Evolutionary conservation across 2,329 filamentous ascomycete genomes (phyloP).

Genomic region (Parasarocladium wereldwijsianum): DNA sequence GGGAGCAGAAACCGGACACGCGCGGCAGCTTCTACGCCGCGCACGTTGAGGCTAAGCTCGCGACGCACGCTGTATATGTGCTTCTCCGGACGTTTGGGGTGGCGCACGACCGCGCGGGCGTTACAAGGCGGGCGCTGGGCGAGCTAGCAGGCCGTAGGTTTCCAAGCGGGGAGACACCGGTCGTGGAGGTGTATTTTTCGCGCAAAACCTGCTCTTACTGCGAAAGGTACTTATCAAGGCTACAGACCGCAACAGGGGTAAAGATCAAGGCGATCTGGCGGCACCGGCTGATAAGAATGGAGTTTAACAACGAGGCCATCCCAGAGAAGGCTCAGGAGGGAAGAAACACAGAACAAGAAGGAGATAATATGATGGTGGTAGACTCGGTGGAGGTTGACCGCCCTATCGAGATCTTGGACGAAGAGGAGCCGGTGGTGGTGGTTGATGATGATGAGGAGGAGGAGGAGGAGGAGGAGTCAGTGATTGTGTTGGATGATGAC

Average conservation of each 20-base stretch:
- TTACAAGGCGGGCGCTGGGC: constrained; percentile 10
- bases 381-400: background rate
- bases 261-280: constrained; percentile 13
- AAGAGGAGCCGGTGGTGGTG: background rate
- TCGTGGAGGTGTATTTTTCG: constrained; percentile 21
- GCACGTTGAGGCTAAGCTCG: constrained; percentile 26
- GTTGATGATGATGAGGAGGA: background rate
- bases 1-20: constrained; percentile 1
- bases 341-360: background rate
- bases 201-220: constrained; percentile 17
- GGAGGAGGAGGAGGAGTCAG: background rate
- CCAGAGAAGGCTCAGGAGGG: background rate
- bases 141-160: constrained; percentile 11
- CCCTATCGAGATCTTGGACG: constrained; percentile 1
- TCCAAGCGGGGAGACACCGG: constrained; percentile 13
- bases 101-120: constrained; percentile 9
- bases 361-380: too few species aligned
- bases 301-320: constrained; percentile 1
- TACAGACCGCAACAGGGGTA: constrained; percentile 15
- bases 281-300: constrained; percentile 10
- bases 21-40: constrained; percentile 16
- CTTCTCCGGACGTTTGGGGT: constrained; percentile 14
- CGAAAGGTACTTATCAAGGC: constrained; percentile 10
- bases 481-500: background rate
- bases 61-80: constrained; percentile 15